Conservation (phyloP, 169 alveolate species). For the Eimeria sp. region DNA sequence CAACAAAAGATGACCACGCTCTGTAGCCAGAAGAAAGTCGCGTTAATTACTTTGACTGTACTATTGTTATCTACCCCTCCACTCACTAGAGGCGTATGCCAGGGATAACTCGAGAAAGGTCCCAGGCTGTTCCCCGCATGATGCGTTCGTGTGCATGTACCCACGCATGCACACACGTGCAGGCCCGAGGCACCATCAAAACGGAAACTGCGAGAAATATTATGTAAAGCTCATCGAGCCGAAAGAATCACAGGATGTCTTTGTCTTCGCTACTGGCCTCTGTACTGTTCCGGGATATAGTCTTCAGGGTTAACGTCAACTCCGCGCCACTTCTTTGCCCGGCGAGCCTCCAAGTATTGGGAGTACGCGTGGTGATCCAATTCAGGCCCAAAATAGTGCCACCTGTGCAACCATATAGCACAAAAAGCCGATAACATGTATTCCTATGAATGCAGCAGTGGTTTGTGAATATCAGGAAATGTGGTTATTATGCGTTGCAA, state of each 20-base stretch:
- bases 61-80: background rate
- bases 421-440: background rate
- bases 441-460: background rate
- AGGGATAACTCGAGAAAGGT: background rate
- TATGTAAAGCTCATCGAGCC: background rate
- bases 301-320: constrained; percentile 92
- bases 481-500: background rate
- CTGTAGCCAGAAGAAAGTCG: background rate
- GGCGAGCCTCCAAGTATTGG: constrained; percentile 93
- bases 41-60: background rate
- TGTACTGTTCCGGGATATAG: constrained; percentile 93
- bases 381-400: constrained; percentile 92
- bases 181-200: background rate
- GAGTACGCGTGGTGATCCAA: constrained; percentile 93
- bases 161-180: background rate
- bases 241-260: background rate
- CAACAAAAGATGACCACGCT: background rate
- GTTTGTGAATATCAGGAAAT: background rate
- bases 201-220: background rate
- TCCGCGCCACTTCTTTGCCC: constrained; percentile 92
- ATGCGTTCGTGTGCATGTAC: background rate
- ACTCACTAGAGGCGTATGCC: background rate
- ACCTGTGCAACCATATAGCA: constrained; percentile 53
- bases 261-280: constrained; percentile 13
- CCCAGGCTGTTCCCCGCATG: background rate